Evolutionary conservation across 768 basidiomycete species (phyloP).

Genomic region (Suillus decipiens): DNA sequence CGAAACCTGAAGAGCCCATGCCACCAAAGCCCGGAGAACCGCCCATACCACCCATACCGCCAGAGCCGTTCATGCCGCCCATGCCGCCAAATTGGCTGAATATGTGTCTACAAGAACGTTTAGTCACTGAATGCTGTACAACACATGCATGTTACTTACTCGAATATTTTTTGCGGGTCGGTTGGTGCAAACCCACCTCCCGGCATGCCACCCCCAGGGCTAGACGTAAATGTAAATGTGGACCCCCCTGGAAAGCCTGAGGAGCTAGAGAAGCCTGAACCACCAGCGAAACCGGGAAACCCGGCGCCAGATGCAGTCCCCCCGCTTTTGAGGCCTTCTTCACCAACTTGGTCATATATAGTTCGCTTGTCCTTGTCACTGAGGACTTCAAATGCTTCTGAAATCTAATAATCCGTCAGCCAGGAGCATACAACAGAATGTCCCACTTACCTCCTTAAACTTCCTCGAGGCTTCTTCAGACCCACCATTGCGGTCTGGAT

Average conservation of each 20-base stretch:
- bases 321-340: constrained; percentile 87
- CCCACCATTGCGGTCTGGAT: constrained; percentile 88
- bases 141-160: constrained; percentile 50
- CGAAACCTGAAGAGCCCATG: constrained; percentile 22
- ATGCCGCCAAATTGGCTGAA: constrained; percentile 38
- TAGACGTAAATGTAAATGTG: constrained; percentile 59
- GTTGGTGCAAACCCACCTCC: constrained; percentile 66
- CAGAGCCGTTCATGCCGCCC: constrained; percentile 37
- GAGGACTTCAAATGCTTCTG: constrained; percentile 95
- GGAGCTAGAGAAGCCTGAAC: constrained; percentile 37
- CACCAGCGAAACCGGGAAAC: constrained; percentile 40
- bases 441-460: constrained; percentile 79
- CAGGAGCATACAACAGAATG: neutral
- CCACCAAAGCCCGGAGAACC: constrained; percentile 35
- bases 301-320: constrained; percentile 53
- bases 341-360: constrained; percentile 91
- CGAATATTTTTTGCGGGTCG: constrained; percentile 88
- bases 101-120: constrained; percentile 48
- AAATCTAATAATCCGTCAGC: constrained; percentile 54
- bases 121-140: neutral
- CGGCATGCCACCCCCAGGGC: constrained; percentile 45
- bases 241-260: constrained; percentile 48
- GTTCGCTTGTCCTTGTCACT: constrained; percentile 84
- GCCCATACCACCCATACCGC: constrained; percentile 23
- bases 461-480: constrained; percentile 84